Conservation (phyloP, 2,329 filamentous ascomycete genomes). For the Sordariomycetes sp. region DNA sequence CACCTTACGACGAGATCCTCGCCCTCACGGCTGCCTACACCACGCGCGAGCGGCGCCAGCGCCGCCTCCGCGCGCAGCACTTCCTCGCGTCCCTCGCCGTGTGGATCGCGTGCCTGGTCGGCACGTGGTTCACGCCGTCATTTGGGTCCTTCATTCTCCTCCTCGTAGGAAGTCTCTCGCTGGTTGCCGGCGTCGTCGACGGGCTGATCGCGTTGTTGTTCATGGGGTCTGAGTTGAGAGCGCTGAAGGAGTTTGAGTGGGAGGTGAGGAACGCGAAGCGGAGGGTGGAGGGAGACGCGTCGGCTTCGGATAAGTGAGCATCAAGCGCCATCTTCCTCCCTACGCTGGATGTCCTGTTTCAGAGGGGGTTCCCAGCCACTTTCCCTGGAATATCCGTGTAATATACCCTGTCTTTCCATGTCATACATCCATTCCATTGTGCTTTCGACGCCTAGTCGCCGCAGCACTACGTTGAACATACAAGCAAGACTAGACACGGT, state of each 20-base stretch:
- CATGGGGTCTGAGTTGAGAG: slow-evolving; percentile 68
- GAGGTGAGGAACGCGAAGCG: slow-evolving; percentile 63
- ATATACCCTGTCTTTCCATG: too few species aligned
- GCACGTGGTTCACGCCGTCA: slow-evolving; percentile 71
- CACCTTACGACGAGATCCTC: slow-evolving; percentile 52
- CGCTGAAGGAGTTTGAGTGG: slow-evolving; percentile 85
- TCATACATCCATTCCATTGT: too few species aligned
- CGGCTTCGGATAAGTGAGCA: background rate
- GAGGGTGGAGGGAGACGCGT: background rate
- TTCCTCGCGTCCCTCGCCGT: slow-evolving; percentile 56
- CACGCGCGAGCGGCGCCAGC: slow-evolving; percentile 58
- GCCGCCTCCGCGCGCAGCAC: slow-evolving; percentile 57
- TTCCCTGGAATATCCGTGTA: too few species aligned
- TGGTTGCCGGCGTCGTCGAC: slow-evolving; percentile 67
- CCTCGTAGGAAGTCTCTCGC: slow-evolving; percentile 63
- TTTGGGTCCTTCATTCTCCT: slow-evolving; percentile 72
- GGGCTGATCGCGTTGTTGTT: slow-evolving; percentile 81
- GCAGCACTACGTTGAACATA: background rate
- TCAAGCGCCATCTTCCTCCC: too few species aligned
- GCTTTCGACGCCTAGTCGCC: background rate
- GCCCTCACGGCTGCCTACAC: slow-evolving; percentile 56
- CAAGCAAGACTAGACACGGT: background rate
- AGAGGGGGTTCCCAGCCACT: too few species aligned
- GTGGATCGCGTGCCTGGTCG: slow-evolving; percentile 63
- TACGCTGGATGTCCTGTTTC: too few species aligned